Evolutionary conservation across 2,329 filamentous ascomycete species (phyloP), one percentile per base, ranked within the genome.

Genomic region (Talaromyces rugulosus): DNA sequence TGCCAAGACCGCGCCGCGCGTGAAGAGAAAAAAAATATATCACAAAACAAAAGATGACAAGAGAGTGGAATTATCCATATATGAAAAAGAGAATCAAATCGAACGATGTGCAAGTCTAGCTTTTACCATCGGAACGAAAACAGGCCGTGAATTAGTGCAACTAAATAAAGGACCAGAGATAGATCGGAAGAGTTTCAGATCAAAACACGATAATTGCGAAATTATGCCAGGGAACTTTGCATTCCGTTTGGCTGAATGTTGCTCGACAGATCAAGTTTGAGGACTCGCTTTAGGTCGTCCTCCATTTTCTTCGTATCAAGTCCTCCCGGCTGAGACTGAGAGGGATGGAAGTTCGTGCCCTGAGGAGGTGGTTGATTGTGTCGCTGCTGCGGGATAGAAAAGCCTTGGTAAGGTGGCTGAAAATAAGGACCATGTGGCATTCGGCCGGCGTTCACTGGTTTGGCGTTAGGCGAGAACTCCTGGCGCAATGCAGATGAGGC

Each of bases 281-380:
- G 65, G 34, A 81, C 78, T 33, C 78, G 73, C 33, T 79, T 75
- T 59, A 82, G 67, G 69, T 81, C 78, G 68, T 81, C 79, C 66
- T 81, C 80, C 68, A 81, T 78, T 59, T 77, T 72, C 66, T 77
- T 77, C 4, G 76, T 77, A 63, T 79, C 78, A 30, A 72, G 54
- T 30, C 72, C 66, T 51, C 70, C 69, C 8, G 67, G 55, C 51
- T 53, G 60, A 9, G 61, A 34, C 27, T 28, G 70, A 60, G 30
- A 70, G 66, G n/a, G 70, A 64, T 70, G 68, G 59, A 68, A 62
- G 52, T 66, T 63, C 12, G 66, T 64, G 55, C 67, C 70, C 34
- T 66, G 67, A 28, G 64, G 66, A 58, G 62, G 62, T 3, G 71
- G 70, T 18, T 69, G 69, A 14, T 66, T 63, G 42, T 68, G 68